Conservation (phyloP, 202 grass and related monocot species). For the Setaria viridis region DNA sequence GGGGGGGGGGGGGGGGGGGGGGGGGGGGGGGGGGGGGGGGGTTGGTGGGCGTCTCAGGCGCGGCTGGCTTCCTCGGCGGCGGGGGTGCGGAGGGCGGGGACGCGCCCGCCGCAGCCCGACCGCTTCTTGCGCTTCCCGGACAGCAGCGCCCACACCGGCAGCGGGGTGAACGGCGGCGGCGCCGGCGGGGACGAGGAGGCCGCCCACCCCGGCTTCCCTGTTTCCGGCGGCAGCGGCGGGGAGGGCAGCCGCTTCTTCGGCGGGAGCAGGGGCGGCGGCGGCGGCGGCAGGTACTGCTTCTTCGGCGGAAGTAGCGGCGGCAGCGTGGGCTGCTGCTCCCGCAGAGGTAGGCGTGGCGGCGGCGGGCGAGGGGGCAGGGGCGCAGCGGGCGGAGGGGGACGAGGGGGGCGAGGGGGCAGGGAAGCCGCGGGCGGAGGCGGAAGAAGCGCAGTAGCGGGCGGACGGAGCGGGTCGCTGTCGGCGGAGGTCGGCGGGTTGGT, state of each 20-base stretch:
- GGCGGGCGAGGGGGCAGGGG: background rate
- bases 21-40: too few relatives aligned
- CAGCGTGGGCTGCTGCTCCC: background rate
- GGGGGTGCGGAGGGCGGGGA: conserved; percentile 39
- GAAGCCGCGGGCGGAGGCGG: background rate
- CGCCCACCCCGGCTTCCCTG: background rate
- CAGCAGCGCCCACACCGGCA: conserved; percentile 30
- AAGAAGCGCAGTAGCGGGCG: background rate
- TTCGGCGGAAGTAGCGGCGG: background rate
- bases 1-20: too few relatives aligned
- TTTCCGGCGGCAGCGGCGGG: background rate
- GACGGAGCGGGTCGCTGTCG: background rate
- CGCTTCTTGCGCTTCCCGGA: conserved; percentile 52
- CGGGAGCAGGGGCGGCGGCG: background rate
- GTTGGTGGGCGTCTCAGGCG: background rate
- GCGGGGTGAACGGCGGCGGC: background rate
- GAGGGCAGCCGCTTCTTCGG: background rate
- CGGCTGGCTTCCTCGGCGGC: conserved; percentile 40
- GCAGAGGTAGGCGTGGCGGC: background rate
- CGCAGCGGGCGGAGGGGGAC: background rate
- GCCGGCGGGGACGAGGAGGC: background rate
- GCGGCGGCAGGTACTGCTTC: background rate
- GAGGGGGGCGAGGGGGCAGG: background rate
- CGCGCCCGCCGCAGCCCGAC: conserved; percentile 52
- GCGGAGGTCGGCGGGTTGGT: background rate